These are phyloP conservation scores for Polygonum maritimum DNA, from an alignment of 148 eudicot genomes.

Conservation along the genomic window DNA sequence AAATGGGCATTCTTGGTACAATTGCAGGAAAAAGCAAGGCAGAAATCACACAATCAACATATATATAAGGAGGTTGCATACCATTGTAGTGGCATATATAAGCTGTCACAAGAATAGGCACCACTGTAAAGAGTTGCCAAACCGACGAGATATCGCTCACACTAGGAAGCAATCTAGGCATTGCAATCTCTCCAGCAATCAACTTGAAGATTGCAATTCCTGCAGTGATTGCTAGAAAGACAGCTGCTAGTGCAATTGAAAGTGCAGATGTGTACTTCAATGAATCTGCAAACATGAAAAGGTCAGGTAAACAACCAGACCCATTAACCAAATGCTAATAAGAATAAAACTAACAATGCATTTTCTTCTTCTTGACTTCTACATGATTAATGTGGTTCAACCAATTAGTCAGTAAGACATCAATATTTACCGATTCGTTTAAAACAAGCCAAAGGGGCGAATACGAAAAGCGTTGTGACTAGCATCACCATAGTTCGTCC, in stretches of 20 bases:
- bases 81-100: conserved; percentile 80
- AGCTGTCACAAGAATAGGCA: conserved; percentile 73
- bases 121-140: conserved; percentile 73
- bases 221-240: conserved; percentile 68
- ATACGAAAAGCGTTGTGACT: conserved; percentile 48
- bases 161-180: conserved; percentile 57
- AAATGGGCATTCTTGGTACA: no score
- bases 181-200: conserved; percentile 46
- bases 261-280: conserved; percentile 75
- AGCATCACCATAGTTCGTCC: conserved; percentile 53
- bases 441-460: conserved; percentile 64
- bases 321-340: no score
- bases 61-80: conserved; percentile 13
- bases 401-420: not conserved
- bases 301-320: no score
- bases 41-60: not conserved
- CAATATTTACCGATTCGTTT: conserved; percentile 54
- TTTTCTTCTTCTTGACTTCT: no score
- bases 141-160: conserved; percentile 60
- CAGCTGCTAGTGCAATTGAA: conserved; percentile 69
- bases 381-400: no score
- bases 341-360: no score
- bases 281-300: conserved; percentile 40
- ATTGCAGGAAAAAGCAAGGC: no score
- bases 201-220: conserved; percentile 51